These are phyloP conservation scores for Puccinia polysora DNA, from an alignment of 1,284 basidiomycete genomes.

Conservation along the genomic window DNA sequence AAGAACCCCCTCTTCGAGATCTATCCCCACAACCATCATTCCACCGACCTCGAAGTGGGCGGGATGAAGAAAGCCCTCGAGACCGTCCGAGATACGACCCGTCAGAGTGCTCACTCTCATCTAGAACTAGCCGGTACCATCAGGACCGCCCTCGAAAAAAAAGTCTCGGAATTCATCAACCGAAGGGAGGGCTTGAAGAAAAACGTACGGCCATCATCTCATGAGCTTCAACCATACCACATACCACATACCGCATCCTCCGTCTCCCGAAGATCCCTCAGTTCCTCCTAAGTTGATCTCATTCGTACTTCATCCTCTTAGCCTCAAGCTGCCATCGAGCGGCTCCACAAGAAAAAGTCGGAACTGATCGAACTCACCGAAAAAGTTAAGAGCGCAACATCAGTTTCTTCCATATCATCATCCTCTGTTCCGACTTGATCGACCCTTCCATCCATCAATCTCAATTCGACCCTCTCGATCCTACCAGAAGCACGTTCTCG, in stretches of 20 bases:
- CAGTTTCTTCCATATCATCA: background rate
- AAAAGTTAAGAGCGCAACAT: slow-evolving; percentile 56
- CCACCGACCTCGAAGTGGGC: slow-evolving; percentile 55
- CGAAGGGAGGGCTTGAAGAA: slow-evolving; percentile 49
- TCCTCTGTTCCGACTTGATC: too few species aligned
- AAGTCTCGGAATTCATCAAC: slow-evolving; percentile 50
- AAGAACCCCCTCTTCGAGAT: slow-evolving; percentile 65
- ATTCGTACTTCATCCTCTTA: slow-evolving; percentile 50
- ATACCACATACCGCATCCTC: background rate
- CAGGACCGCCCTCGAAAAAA: slow-evolving; percentile 68
- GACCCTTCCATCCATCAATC: too few species aligned
- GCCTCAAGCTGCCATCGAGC: slow-evolving; percentile 72
- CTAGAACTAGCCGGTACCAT: slow-evolving; percentile 68
- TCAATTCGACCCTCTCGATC: too few species aligned
- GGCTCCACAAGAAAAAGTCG: slow-evolving; percentile 78
- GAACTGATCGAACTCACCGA: slow-evolving; percentile 74
- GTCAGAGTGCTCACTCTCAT: slow-evolving; percentile 70
- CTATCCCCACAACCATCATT: background rate
- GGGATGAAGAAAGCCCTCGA: slow-evolving; percentile 74
- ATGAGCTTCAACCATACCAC: background rate
- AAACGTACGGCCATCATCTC: slow-evolving; percentile 46
- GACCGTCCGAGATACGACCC: slow-evolving; percentile 73
- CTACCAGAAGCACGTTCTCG: background rate
- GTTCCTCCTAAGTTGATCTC: too few species aligned
- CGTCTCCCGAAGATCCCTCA: too few species aligned